Base-by-base conservation (phyloP, 257 asterid genomes). In the Przewalskia tangutica region DNA sequence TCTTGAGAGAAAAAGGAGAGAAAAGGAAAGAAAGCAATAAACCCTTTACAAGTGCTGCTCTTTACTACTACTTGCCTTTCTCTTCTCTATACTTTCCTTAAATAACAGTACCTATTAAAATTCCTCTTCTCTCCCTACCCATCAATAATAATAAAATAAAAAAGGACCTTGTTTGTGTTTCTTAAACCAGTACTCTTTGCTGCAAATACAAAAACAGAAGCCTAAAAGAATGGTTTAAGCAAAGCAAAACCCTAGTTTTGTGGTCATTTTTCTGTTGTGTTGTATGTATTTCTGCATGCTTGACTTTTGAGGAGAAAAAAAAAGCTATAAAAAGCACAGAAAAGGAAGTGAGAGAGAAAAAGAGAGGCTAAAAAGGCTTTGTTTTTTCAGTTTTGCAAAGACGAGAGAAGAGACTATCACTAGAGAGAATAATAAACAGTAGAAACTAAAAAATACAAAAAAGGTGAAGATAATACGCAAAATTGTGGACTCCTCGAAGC, bases 401-500 rank as follows among this genome's bases (percentile, higher is more conserved):
- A 83, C 59, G 64, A 65, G 18, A 63, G 56, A 13, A 40, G 56
- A 64, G 50, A 78, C 4, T 17, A 42, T 13, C 23, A 60, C n/a
- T 59, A 32, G 40, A 36, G 23, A 59, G 51, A 53, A 20, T 14
- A 9, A 79, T 9, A 32, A 67, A 23, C 8, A 23, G 42, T 23
- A 75, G 38, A 13, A 48, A 48, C 62, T 23, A 42, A 14, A 62
- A 16, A 23, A 68, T 20, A 16, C n/a, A 38, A 42, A 13, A 17
- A 73, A 70, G 82, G 73, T 53, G 88, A 81, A 85, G 90, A 85
- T 85, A 83, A 87, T 70, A 83, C 68, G 85, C 84, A 80, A 66
- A 80, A 55, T 14, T 84, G 88, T 88, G 91, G 90, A 86, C 84
- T 70, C 46, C 38, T 82, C 70, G 89, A 84, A 84, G 89, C 89